phyloP scores from a whole-genome alignment of 805 yeast species.

The Candida sanyiensis region DNA sequence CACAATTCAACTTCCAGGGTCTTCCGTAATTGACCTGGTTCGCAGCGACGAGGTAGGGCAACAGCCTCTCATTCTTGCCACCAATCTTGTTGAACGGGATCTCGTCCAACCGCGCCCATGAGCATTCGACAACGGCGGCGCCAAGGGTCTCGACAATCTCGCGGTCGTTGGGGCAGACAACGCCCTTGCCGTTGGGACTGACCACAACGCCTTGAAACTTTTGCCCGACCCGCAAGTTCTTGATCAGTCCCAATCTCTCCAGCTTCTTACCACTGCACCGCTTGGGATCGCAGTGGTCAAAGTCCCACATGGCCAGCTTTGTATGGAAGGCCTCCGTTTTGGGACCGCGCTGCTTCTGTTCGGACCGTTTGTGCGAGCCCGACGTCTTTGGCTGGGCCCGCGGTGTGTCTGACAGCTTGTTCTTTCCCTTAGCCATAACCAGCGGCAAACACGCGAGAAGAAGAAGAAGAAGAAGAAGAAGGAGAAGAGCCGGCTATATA shows the following conservation, averaged over 20 bases:
- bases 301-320: slow-evolving; percentile 97
- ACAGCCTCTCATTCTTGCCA: slow-evolving; percentile 76
- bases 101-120: slow-evolving; percentile 97
- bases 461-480: background rate
- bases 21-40: slow-evolving; percentile 95
- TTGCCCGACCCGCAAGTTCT: slow-evolving; percentile 80
- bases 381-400: slow-evolving; percentile 48
- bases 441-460: background rate
- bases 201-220: slow-evolving; percentile 88
- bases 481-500: background rate
- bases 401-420: slow-evolving; percentile 41
- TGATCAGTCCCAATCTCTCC: slow-evolving; percentile 80
- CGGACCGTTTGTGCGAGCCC: slow-evolving; percentile 45
- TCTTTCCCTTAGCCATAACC: slow-evolving; percentile 37
- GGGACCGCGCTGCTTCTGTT: slow-evolving; percentile 26
- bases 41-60: slow-evolving; percentile 93
- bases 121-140: slow-evolving; percentile 97
- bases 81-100: slow-evolving; percentile 93
- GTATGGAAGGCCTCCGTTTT: slow-evolving; percentile 51
- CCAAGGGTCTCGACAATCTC: slow-evolving; percentile 75
- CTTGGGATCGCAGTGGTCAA: slow-evolving; percentile 97
- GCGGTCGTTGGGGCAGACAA: slow-evolving; percentile 83
- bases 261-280: slow-evolving; percentile 94
- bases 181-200: slow-evolving; percentile 77
- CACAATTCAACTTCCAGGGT: slow-evolving; percentile 95